phyloP scores from a whole-genome alignment of 108 stramenopile species.

The Chaetoceros muelleri region DNA sequence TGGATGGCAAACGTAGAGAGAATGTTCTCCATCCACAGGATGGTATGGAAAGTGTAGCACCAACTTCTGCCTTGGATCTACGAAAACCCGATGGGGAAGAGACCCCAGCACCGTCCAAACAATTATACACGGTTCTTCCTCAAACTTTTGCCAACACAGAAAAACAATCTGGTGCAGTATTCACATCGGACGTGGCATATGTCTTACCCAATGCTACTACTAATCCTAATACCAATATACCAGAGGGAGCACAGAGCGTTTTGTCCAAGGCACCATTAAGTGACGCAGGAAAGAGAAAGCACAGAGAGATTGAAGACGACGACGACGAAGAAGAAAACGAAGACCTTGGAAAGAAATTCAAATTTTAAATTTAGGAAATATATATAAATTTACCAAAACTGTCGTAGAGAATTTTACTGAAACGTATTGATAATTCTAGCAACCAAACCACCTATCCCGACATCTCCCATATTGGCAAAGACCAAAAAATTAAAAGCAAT shows the following conservation, averaged over 20 bases:
- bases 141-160: constrained; percentile 34
- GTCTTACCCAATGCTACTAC: constrained; percentile 42
- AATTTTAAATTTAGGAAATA: constrained; percentile 45
- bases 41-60: constrained; percentile 50
- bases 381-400: too few relatives aligned
- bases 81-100: constrained; percentile 72
- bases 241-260: constrained; percentile 67
- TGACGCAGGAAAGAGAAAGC: constrained; percentile 29
- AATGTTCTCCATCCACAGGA: constrained; percentile 18
- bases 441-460: constrained; percentile 62
- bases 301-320: constrained; percentile 39
- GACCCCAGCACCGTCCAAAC: constrained; percentile 55
- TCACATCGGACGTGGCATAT: constrained; percentile 67
- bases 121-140: constrained; percentile 72
- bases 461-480: constrained; percentile 76
- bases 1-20: background rate
- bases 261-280: constrained; percentile 53
- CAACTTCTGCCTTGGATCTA: constrained; percentile 50
- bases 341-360: constrained; percentile 76
- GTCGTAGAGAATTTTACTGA: background rate
- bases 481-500: constrained; percentile 83
- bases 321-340: constrained; percentile 79
- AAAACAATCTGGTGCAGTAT: constrained; percentile 36
- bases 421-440: constrained; percentile 66
- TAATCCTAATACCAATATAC: constrained; percentile 28